phyloP scores from a whole-genome alignment of 352 stramenopile genomes.

The Thalassiosira livingstoniorum region DNA sequence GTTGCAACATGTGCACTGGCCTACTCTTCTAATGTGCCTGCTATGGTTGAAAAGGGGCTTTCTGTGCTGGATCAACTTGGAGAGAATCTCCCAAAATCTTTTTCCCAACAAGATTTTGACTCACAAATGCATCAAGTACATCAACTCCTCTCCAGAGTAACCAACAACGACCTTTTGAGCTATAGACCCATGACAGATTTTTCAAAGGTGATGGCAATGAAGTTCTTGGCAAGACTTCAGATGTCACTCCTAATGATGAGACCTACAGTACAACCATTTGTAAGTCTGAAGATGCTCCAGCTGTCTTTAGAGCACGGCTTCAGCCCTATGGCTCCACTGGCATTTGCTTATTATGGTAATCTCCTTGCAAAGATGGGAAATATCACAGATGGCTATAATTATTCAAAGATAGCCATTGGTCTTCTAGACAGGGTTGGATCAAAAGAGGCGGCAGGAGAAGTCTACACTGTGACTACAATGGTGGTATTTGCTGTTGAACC shows the following conservation, averaged over 20 bases:
- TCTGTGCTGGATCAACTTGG: conserved; percentile 33
- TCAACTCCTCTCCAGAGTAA: conserved; percentile 2
- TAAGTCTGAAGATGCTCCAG: background rate
- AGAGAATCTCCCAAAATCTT: conserved; percentile 1
- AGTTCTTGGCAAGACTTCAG: conserved; percentile 7
- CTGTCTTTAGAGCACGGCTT: conserved; percentile 15
- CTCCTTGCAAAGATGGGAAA: conserved; percentile 11
- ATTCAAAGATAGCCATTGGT: conserved; percentile 12
- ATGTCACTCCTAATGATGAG: conserved; percentile 12
- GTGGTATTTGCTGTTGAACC: conserved; percentile 1
- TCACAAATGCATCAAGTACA: conserved; percentile 3
- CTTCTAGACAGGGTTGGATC: conserved; percentile 5
- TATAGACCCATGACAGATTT: conserved; percentile 29
- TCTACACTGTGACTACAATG: conserved; percentile 11
- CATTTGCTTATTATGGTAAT: conserved; percentile 10
- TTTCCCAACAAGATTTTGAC: background rate
- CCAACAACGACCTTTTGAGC: conserved; percentile 17
- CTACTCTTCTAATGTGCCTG: conserved; percentile 1
- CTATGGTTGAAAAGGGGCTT: conserved; percentile 13
- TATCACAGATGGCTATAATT: conserved; percentile 24
- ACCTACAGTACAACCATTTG: background rate
- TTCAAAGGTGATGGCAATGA: conserved; percentile 40
- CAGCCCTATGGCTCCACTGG: conserved; percentile 8
- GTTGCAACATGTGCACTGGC: conserved; percentile 13
- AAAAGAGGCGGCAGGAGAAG: background rate